Base-by-base conservation (phyloP, 192 early-diverging fungal genomes). In the Umbelopsis isabellina region DNA sequence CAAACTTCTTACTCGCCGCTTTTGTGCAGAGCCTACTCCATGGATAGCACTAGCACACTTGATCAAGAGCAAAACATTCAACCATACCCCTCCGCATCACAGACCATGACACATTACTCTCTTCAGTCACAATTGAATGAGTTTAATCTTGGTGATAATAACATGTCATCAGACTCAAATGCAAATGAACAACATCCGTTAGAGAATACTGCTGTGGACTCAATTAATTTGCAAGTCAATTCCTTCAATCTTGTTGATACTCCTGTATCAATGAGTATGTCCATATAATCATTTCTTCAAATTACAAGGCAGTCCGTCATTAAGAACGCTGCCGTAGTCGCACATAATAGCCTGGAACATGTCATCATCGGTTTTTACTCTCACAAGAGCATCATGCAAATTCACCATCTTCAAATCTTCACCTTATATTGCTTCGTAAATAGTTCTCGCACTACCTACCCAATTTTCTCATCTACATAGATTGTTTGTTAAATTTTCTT, bases 161-260 rank as follows among this genome's bases (percentile, higher is more conserved):
- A 35, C 55, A 61, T 61, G 13, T 15, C 55, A 61, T 27, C 55
- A 18, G 25, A 61, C 55, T 35, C 55, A 3, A 61, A 0, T 61
- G 13, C 33, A 5, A 61, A 35, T 4, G 55, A 61, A 7, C 55
- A 61, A 16, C 55, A 61, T 33, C 55, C 55, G 2, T 18, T 61
- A 37, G 55, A 61, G 10, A 35, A 18, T 30, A 61, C 27, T 30
- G 11, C 55, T 6, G 55, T 61, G 23, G 55, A 61, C 30, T 61
- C 55, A 5, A 61, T 61, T 18, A 61, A 61, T 16, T 10, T 61
- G 10, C 55, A 61, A n/a, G 33, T 61, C 7, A 61, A 37, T 35
- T 61, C 55, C 13, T 61, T 61, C 13, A 30, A 61, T 61, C 55
- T 61, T 30, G 55, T 61, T 25, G 33, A 61, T 25, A 61, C 55